Percentiles rank a stretch among this genome's conserved stretches.
Evolutionary conservation across 169 alveolate species (phyloP).

Genomic region (Eimeria praecox): DNA sequence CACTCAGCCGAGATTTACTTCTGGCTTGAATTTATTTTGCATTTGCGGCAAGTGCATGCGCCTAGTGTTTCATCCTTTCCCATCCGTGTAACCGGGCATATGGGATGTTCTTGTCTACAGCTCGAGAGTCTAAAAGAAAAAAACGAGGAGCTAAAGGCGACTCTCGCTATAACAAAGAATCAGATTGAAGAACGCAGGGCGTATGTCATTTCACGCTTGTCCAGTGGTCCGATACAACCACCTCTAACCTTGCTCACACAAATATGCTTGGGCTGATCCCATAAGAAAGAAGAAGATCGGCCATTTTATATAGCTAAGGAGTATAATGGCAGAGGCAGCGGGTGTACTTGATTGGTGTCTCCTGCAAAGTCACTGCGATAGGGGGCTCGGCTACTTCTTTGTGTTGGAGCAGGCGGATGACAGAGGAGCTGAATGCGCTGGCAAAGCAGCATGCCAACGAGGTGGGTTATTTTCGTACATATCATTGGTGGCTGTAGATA

Average conservation of each 20-base stretch:
- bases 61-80: background rate
- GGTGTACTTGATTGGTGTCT: too few species aligned
- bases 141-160: constrained; percentile 48
- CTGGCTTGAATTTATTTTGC: background rate
- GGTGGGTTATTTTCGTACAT: background rate
- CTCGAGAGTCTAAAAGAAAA: constrained; percentile 21
- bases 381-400: too few species aligned
- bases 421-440: constrained; percentile 52
- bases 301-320: background rate
- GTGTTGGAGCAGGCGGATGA: constrained; percentile 19
- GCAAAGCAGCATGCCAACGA: constrained; percentile 58
- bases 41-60: background rate
- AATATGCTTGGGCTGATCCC: background rate
- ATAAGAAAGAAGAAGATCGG: background rate
- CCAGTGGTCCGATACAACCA: background rate
- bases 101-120: background rate
- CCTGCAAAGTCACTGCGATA: too few species aligned
- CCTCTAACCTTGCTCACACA: background rate
- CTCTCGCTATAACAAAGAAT: constrained; percentile 14
- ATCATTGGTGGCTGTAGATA: background rate
- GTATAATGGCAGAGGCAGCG: background rate
- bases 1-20: too few species aligned
- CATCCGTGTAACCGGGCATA: background rate
- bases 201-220: background rate
- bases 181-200: constrained; percentile 48